Evolutionary conservation across 2,329 filamentous ascomycete genomes (phyloP).

Genomic region (Fusarium multiceps): DNA sequence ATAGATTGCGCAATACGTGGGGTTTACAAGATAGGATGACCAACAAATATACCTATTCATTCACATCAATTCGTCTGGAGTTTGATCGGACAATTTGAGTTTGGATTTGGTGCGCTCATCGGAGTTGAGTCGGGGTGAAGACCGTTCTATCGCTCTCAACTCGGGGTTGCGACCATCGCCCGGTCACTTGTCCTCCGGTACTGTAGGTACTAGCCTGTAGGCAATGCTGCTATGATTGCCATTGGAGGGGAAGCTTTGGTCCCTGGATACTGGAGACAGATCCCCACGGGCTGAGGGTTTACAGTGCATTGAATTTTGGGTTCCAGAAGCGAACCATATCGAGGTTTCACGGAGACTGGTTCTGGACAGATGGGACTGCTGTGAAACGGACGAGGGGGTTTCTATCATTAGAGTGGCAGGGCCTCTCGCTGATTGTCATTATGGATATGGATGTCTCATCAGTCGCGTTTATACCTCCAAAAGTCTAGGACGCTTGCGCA

Average conservation of each 20-base stretch:
- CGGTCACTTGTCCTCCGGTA: slow-evolving; percentile 10
- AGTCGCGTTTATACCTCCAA: background rate
- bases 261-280: slow-evolving; percentile 10
- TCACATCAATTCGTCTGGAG: slow-evolving; percentile 20
- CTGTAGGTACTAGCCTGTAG: background rate
- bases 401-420: background rate
- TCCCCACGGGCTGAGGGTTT: slow-evolving; percentile 22
- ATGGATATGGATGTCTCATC: background rate
- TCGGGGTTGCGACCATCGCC: slow-evolving; percentile 31
- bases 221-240: background rate
- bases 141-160: slow-evolving; percentile 11
- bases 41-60: slow-evolving; percentile 14
- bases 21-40: slow-evolving; percentile 30
- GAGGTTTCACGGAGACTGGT: background rate
- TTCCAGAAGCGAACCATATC: slow-evolving; percentile 23
- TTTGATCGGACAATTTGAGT: slow-evolving; percentile 27
- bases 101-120: slow-evolving; percentile 24
- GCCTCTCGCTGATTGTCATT: background rate
- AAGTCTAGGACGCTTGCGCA: slow-evolving; percentile 12
- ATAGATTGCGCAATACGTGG: background rate
- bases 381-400: slow-evolving; percentile 19
- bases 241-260: slow-evolving; percentile 23
- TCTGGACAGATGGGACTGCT: slow-evolving; percentile 2
- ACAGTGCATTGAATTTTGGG: background rate
- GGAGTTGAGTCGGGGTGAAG: slow-evolving; percentile 34